phyloP scores from a whole-genome alignment of 2,329 filamentous ascomycete species.

The Cordyceps javanica region DNA sequence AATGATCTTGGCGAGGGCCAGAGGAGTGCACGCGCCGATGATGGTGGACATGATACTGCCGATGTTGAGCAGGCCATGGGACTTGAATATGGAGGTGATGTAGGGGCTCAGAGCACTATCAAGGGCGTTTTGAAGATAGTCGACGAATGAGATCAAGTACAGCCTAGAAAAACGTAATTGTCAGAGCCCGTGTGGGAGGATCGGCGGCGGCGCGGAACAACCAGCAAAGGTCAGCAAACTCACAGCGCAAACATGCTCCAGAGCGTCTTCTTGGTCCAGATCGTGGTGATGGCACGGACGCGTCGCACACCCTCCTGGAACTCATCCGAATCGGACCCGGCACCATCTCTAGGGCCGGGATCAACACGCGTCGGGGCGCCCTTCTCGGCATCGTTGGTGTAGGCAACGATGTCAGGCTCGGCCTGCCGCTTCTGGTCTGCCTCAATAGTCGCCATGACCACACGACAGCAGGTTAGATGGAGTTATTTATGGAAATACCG shows the following conservation, averaged over 20 bases:
- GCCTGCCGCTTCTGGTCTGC: background rate
- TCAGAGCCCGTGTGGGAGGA: background rate
- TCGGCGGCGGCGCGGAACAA: background rate
- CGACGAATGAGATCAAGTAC: slow-evolving; percentile 34
- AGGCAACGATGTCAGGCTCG: background rate
- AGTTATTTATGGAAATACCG: background rate
- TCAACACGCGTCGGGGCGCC: background rate
- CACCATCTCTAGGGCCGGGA: slow-evolving; percentile 4
- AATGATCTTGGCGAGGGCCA: slow-evolving; percentile 41
- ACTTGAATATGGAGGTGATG: slow-evolving; percentile 58
- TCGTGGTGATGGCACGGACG: slow-evolving; percentile 33
- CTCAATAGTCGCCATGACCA: background rate
- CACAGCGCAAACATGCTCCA: slow-evolving; percentile 35
- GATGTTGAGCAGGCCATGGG: slow-evolving; percentile 60
- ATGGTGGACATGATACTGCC: slow-evolving; percentile 53
- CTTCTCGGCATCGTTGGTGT: background rate
- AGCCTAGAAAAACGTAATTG: slow-evolving; percentile 23
- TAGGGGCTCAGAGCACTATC: slow-evolving; percentile 52
- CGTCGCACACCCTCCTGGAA: slow-evolving; percentile 32
- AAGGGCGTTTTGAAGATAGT: slow-evolving; percentile 29
- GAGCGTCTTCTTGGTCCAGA: slow-evolving; percentile 32
- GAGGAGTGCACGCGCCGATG: slow-evolving; percentile 31
- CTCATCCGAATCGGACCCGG: slow-evolving; percentile 20
- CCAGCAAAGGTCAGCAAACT: slow-evolving; percentile 14
- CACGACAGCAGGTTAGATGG: too few species aligned